Evolutionary conservation across 148 eudicot species (phyloP).

Genomic region (Fagopyrum esculentum): DNA sequence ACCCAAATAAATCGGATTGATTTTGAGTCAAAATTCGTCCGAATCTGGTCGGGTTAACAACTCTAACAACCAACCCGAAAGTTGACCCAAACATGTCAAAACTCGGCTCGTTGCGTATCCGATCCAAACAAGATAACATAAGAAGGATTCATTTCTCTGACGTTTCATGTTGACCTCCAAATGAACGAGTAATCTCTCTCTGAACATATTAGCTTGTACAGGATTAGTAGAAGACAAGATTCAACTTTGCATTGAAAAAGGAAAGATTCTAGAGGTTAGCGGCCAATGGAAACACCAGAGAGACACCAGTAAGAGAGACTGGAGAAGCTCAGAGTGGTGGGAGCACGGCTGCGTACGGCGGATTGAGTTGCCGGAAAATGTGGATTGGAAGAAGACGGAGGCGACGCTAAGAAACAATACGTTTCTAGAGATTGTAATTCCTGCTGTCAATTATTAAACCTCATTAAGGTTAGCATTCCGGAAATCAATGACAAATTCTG

Average conservation of each 20-base stretch:
- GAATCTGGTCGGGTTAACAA: too few relatives aligned
- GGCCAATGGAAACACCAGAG: slow-evolving; percentile 51
- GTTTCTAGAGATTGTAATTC: slow-evolving; percentile 54
- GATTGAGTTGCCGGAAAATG: slow-evolving; percentile 69
- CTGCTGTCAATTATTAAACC: slow-evolving; percentile 29
- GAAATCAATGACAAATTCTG: slow-evolving; percentile 18
- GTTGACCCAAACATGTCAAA: too few relatives aligned
- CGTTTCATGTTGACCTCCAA: too few relatives aligned
- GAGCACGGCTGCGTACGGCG: slow-evolving; percentile 72
- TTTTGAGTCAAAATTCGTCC: too few relatives aligned
- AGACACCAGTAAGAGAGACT: slow-evolving; percentile 37
- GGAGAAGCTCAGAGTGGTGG: slow-evolving; percentile 85
- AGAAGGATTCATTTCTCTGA: too few relatives aligned
- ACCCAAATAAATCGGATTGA: too few relatives aligned
- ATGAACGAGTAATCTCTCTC: too few relatives aligned
- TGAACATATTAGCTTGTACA: slow-evolving; percentile 7
- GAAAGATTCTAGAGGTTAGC: slow-evolving; percentile 64
- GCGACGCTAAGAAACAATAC: slow-evolving; percentile 38
- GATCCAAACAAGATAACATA: too few relatives aligned
- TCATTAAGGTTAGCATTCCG: slow-evolving; percentile 19
- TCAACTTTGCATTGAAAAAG: slow-evolving; percentile 55
- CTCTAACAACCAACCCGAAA: too few relatives aligned
- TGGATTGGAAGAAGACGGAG: slow-evolving; percentile 56
- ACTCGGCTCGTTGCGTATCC: too few relatives aligned
- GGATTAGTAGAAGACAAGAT: slow-evolving; percentile 39